Percentiles rank a stretch among this genome's conserved stretches.
Conservation (phyloP, 345 rosid genomes). For the Noccaea bulbosa region DNA sequence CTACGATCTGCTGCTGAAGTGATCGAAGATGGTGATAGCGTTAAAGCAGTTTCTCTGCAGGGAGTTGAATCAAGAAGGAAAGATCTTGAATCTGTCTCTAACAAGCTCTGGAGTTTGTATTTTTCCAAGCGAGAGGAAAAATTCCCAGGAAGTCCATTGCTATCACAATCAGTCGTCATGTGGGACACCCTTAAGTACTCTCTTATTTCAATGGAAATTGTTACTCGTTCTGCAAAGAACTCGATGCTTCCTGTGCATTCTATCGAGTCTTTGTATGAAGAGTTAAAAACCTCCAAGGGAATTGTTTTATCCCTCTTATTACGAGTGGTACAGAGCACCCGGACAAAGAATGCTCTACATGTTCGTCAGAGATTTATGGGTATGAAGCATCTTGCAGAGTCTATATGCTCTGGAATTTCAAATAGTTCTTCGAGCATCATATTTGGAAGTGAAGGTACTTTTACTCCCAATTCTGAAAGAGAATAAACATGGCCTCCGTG, state of each 20-base stretch:
- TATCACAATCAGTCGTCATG: slow-evolving; percentile 61
- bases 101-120: slow-evolving; percentile 60
- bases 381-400: slow-evolving; percentile 75
- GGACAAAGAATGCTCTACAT: slow-evolving; percentile 59
- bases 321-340: slow-evolving; percentile 62
- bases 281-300: slow-evolving; percentile 71
- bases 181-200: slow-evolving; percentile 97
- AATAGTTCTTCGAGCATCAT: slow-evolving; percentile 45
- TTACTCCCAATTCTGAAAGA: slow-evolving; percentile 25
- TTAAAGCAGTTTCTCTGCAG: slow-evolving; percentile 51
- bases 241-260: slow-evolving; percentile 55
- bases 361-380: slow-evolving; percentile 88
- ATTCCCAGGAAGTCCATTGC: slow-evolving; percentile 48
- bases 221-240: slow-evolving; percentile 66
- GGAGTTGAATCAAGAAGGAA: slow-evolving; percentile 49
- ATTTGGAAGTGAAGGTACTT: slow-evolving; percentile 53
- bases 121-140: slow-evolving; percentile 52
- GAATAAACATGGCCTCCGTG: slow-evolving; percentile 24
- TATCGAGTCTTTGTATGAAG: slow-evolving; percentile 61
- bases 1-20: slow-evolving; percentile 62
- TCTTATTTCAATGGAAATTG: slow-evolving; percentile 78
- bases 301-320: slow-evolving; percentile 70
- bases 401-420: slow-evolving; percentile 68
- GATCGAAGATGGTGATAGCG: slow-evolving; percentile 52
- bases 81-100: slow-evolving; percentile 60